Percentiles rank a stretch among this genome's conserved stretches.
Conservation (phyloP, 108 stramenopile species). For the Asterionellopsis glacialis region DNA sequence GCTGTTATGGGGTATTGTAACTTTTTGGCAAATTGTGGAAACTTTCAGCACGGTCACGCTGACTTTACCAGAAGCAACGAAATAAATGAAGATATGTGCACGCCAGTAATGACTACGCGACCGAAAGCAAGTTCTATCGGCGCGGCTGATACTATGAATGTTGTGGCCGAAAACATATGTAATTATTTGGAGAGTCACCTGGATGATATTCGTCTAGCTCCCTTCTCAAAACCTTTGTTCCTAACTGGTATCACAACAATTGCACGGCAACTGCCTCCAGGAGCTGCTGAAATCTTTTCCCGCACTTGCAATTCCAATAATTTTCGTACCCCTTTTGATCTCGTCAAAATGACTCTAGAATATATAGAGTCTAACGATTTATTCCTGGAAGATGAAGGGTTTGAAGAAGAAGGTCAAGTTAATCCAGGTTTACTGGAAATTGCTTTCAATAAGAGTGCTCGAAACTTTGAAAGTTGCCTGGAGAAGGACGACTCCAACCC, state of each 20-base stretch:
- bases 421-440: constrained; percentile 26
- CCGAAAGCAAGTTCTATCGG: not conserved
- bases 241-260: constrained; percentile 20
- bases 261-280: constrained; percentile 13
- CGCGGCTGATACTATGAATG: constrained; percentile 3
- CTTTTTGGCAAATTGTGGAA: constrained; percentile 18
- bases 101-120: too few relatives aligned
- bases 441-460: constrained; percentile 20
- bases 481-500: constrained; percentile 14
- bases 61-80: constrained; percentile 5
- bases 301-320: constrained; percentile 16
- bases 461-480: constrained; percentile 17
- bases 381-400: constrained; percentile 6
- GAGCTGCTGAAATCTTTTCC: constrained; percentile 29
- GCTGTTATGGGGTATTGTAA: constrained; percentile 18
- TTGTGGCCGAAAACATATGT: constrained; percentile 15
- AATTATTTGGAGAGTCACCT: constrained; percentile 6
- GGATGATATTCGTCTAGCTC: constrained; percentile 1
- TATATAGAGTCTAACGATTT: constrained; percentile 19
- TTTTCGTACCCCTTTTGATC: constrained; percentile 27
- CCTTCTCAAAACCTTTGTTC: constrained; percentile 17
- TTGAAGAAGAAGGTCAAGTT: constrained; percentile 8
- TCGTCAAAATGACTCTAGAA: constrained; percentile 20
- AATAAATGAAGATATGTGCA: too few relatives aligned
- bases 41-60: too few relatives aligned